Base-by-base conservation (phyloP, 129 eudicot species). In the Flaveria sonorensis region DNA sequence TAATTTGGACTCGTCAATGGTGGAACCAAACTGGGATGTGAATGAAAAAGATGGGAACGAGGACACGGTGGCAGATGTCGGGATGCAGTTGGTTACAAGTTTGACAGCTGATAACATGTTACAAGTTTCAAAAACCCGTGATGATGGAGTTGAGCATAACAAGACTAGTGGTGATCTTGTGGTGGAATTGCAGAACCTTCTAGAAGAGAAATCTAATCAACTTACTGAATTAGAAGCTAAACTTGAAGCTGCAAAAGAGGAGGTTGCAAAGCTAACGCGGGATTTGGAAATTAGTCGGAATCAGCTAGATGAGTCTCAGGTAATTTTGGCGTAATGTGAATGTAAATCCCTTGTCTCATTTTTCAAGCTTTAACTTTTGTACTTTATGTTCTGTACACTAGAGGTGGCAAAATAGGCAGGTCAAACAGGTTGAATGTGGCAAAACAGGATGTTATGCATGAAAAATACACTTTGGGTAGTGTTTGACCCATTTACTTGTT, bases 231-330 rank as follows among this genome's bases (percentile, higher is more conserved):
- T 77, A 43, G 96, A 86, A 80, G 80, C 19, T 59, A 86, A 88
- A 81, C 82, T 90, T 48, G 81, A 81, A 55, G 79, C 82, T 30
- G 79, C 88, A 50, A 52, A 66, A 59, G 96, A 86, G 56, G 97
- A 93, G 82, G 84, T 84, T 46, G 82, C 83, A 32, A 87, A 77
- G 72, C 89, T 91, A 64, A 77, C 67, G 21, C 83, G 83, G 77
- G 97, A 93, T 68, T 79, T 93, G 88, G 98, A 91, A 80, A 79
- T 43, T 69, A 90, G 81, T 30, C 87, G 79, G 68, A 87, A 91
- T 81, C 96, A 87, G 28, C 86, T 93, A 28, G 92, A 91, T 57
- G 93, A 93, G 72, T 93, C 96, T 74, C 98, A 93, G 98, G 98
- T 93, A 90, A 68, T 63, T 46, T 65, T 43, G 45, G 42, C 39